Percentiles rank a stretch among this genome's conserved stretches.
phyloP scores from a whole-genome alignment of 2,329 filamentous ascomycete genomes.

The Dactylellina drechsleri region DNA sequence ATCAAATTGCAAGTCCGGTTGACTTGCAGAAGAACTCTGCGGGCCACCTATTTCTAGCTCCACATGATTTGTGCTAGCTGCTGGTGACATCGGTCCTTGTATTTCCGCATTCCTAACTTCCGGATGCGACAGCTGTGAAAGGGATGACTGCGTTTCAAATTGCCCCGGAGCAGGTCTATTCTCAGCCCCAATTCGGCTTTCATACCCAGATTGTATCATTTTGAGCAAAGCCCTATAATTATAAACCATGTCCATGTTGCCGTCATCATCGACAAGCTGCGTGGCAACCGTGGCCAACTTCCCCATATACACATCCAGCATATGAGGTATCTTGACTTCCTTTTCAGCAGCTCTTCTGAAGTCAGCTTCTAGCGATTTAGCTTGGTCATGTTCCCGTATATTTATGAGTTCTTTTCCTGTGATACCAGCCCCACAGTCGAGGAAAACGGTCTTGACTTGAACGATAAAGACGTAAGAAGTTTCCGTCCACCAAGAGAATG shows the following conservation, averaged over 20 bases:
- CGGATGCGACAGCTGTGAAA: too few species aligned
- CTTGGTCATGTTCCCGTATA: too few species aligned
- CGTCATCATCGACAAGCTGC: conserved; percentile 22
- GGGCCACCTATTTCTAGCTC: too few species aligned
- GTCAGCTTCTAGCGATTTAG: conserved; percentile 22
- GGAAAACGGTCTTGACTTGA: conserved; percentile 22
- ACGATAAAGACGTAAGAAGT: conserved; percentile 25
- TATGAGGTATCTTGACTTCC: conserved; percentile 22
- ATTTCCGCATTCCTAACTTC: too few species aligned
- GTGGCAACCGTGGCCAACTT: conserved; percentile 17
- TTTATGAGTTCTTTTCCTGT: conserved; percentile 23
- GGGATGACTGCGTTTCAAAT: too few species aligned
- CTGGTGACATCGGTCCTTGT: too few species aligned
- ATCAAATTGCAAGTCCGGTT: too few species aligned
- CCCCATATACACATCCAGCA: conserved; percentile 22
- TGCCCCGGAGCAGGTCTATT: too few species aligned
- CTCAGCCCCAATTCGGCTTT: neutral
- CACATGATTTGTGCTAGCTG: too few species aligned
- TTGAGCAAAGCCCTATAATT: conserved; percentile 24
- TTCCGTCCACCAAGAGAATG: conserved; percentile 29
- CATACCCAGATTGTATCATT: conserved; percentile 25
- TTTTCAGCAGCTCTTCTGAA: conserved; percentile 24
- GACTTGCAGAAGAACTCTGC: too few species aligned
- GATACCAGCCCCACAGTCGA: conserved; percentile 21
- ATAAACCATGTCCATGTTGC: conserved; percentile 23